Evolutionary conservation across 352 stramenopile species (phyloP).

Genomic region (Pythium dissimile): DNA sequence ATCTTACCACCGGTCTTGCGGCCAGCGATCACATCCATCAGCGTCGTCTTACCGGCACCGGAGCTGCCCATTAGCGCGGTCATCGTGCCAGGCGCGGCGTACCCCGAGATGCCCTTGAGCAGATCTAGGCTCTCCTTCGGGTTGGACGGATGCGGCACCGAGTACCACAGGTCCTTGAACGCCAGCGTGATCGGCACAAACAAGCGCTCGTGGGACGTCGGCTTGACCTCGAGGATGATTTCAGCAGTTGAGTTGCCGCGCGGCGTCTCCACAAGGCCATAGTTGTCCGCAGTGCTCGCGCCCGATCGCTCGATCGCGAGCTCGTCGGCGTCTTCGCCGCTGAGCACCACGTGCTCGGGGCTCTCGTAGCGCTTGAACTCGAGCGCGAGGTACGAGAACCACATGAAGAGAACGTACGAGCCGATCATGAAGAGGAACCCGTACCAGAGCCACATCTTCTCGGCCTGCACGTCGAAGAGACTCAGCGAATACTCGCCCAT

Average conservation of each 20-base stretch:
- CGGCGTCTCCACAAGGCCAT: neutral
- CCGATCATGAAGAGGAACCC: constrained; percentile 18
- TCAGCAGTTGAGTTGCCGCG: neutral
- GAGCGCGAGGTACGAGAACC: constrained; percentile 19
- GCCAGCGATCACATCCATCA: constrained; percentile 93
- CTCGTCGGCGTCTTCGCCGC: neutral
- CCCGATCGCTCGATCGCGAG: neutral
- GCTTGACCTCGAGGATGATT: neutral
- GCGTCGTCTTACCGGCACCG: constrained; percentile 90
- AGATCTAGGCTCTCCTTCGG: constrained; percentile 37
- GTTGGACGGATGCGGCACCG: constrained; percentile 22
- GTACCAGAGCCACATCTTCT: constrained; percentile 18
- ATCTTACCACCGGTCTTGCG: constrained; percentile 89
- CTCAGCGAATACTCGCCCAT: constrained; percentile 23
- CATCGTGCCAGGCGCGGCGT: constrained; percentile 40
- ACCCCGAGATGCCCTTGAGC: constrained; percentile 50
- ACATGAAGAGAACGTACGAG: constrained; percentile 22
- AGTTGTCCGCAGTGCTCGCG: neutral
- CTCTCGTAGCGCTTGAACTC: constrained; percentile 21
- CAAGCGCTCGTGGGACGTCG: neutral
- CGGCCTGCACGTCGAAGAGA: constrained; percentile 16
- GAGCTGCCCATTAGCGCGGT: constrained; percentile 67
- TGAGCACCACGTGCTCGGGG: neutral
- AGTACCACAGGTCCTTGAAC: constrained; percentile 45
- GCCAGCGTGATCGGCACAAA: constrained; percentile 28